Evolutionary conservation across 805 yeast genomes (phyloP).

Genomic region (Wickerhamomyces rabaulensis): DNA sequence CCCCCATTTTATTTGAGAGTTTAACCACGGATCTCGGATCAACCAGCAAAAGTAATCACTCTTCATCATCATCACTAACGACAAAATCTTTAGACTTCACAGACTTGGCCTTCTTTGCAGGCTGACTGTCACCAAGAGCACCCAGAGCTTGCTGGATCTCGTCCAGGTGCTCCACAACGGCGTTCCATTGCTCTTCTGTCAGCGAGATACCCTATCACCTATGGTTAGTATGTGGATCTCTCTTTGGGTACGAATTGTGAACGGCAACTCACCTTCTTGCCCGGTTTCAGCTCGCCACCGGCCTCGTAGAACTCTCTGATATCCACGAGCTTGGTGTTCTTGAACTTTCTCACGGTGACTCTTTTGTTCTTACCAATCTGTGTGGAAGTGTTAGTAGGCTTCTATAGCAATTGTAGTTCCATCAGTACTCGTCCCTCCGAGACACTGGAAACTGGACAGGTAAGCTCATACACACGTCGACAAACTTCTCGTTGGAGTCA

Average conservation of each 20-base stretch:
- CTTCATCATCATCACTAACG: neutral
- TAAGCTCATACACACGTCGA: conserved; percentile 8
- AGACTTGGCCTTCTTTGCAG: conserved; percentile 22
- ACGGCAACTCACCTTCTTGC: conserved; percentile 54
- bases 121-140: conserved; percentile 25
- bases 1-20: too few relatives aligned
- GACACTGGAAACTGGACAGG: too few relatives aligned
- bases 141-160: conserved; percentile 48
- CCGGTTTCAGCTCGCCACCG: conserved; percentile 67
- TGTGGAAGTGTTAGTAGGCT: conserved; percentile 3
- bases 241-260: too few relatives aligned
- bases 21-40: too few relatives aligned
- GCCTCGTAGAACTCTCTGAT: conserved; percentile 76
- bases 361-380: conserved; percentile 58
- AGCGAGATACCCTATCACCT: conserved; percentile 50
- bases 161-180: conserved; percentile 38
- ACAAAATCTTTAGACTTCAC: neutral
- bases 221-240: neutral
- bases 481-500: conserved; percentile 6
- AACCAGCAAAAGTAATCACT: neutral
- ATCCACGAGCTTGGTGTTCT: conserved; percentile 64
- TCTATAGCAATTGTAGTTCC: neutral
- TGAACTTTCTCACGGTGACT: conserved; percentile 69
- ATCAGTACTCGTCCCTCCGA: too few relatives aligned
- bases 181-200: conserved; percentile 50